phyloP scores from a whole-genome alignment of 2,329 filamentous ascomycete genomes.

The Colletotrichum gloeosporioides region DNA sequence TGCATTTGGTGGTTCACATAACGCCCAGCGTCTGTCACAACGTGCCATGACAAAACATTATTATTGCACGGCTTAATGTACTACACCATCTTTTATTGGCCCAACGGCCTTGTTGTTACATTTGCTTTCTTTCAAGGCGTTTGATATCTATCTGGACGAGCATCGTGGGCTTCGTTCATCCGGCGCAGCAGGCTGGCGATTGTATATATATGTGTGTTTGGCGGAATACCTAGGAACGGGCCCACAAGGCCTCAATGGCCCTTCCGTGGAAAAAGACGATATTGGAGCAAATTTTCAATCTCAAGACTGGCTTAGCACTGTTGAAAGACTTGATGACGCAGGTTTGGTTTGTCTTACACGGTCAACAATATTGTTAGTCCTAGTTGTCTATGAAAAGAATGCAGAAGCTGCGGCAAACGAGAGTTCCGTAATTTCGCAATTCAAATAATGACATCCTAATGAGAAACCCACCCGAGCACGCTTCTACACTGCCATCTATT shows the following conservation, averaged over 20 bases:
- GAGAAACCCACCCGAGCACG: neutral
- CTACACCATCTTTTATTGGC: neutral
- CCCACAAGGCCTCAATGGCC: neutral
- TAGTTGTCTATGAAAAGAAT: neutral
- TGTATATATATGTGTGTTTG: neutral
- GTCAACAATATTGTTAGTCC: neutral
- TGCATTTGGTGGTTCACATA: slow-evolving; percentile 59
- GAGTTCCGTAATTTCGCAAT: neutral
- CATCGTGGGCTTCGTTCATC: neutral
- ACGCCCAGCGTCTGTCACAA: neutral
- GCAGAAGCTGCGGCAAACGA: neutral
- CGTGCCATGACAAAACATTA: neutral
- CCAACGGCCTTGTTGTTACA: neutral
- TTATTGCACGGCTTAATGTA: neutral
- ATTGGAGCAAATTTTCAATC: neutral
- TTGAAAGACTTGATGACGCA: neutral
- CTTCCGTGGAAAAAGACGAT: neutral
- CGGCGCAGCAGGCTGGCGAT: slow-evolving; percentile 4
- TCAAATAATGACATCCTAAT: neutral
- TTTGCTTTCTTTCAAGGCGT: neutral
- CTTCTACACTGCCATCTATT: neutral
- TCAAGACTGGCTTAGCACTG: neutral
- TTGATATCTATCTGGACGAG: neutral
- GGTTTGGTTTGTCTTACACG: neutral
- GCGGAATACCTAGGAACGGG: neutral